phyloP scores from a whole-genome alignment of 805 yeast species.

The Ogataea nonfermentans region DNA sequence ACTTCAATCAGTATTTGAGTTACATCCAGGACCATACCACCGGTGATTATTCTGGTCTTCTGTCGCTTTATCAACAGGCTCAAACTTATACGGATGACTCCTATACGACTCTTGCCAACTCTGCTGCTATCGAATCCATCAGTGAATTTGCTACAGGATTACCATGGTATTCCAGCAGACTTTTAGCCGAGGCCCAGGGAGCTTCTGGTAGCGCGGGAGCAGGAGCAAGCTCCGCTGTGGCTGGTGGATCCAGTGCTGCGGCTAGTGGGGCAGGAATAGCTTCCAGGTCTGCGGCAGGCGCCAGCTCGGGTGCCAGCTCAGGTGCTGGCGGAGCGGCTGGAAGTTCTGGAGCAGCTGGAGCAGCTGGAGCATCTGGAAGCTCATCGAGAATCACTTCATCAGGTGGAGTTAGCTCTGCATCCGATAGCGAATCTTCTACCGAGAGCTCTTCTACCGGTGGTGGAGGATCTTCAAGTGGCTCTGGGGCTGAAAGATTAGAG shows the following conservation, averaged over 20 bases:
- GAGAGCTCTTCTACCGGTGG: slow-evolving; percentile 15
- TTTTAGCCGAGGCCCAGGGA: slow-evolving; percentile 21
- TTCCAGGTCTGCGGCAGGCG: no score
- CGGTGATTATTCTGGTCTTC: slow-evolving; percentile 31
- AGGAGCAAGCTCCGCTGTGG: slow-evolving; percentile 6
- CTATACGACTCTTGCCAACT: slow-evolving; percentile 41
- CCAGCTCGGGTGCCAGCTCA: no score
- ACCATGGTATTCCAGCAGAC: slow-evolving; percentile 37
- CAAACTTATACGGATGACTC: slow-evolving; percentile 43
- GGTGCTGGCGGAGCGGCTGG: no score
- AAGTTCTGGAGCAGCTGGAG: slow-evolving; percentile 2
- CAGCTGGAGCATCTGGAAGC: slow-evolving; percentile 5
- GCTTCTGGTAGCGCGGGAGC: slow-evolving; percentile 7
- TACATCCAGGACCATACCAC: slow-evolving; percentile 31
- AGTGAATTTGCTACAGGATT: slow-evolving; percentile 32
- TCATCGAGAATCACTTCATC: slow-evolving; percentile 4
- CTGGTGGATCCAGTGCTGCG: background rate
- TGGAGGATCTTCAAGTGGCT: slow-evolving; percentile 8
- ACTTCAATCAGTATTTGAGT: slow-evolving; percentile 34
- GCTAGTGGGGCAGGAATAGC: no score
- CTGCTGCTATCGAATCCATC: slow-evolving; percentile 17
- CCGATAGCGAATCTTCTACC: background rate
- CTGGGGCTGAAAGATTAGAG: slow-evolving; percentile 15
- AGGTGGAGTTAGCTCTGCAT: slow-evolving; percentile 3
- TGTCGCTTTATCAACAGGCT: slow-evolving; percentile 33